Evolutionary conservation across 2,329 filamentous ascomycete genomes (phyloP).

Genomic region (Fusarium incarnatum): DNA sequence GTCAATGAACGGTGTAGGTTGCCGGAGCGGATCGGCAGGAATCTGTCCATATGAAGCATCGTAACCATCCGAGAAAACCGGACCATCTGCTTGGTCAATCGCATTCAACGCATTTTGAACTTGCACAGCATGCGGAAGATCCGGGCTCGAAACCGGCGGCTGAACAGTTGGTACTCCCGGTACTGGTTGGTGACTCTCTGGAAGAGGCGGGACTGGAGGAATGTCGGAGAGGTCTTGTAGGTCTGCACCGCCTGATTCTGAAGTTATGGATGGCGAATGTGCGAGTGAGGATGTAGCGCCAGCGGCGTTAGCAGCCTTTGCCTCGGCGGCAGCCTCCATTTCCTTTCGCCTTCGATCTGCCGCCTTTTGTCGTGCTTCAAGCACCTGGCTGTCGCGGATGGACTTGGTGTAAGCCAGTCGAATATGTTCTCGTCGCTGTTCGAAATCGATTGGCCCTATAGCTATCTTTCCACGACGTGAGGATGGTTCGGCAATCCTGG

Average conservation of each 20-base stretch:
- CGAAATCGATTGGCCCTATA: constrained; percentile 85
- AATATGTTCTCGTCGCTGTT: constrained; percentile 82
- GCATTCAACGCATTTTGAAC: constrained; percentile 31
- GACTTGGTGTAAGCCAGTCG: constrained; percentile 87
- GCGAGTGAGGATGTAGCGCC: constrained; percentile 34
- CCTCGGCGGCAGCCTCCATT: constrained; percentile 59
- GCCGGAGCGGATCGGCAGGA: constrained; percentile 17
- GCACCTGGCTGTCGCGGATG: constrained; percentile 77
- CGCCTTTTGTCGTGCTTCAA: constrained; percentile 64
- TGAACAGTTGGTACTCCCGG: constrained; percentile 6
- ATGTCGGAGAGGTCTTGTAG: constrained; percentile 30
- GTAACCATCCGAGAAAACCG: constrained; percentile 16
- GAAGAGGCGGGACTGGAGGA: constrained; percentile 41
- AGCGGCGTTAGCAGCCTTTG: constrained; percentile 52
- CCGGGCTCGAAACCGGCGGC: constrained; percentile 4
- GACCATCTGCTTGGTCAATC: constrained; percentile 21
- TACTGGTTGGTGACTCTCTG: constrained; percentile 20
- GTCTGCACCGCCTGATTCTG: constrained; percentile 31
- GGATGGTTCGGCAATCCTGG: constrained; percentile 53
- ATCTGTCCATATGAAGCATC: constrained; percentile 19
- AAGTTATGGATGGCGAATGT: constrained; percentile 27
- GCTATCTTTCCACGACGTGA: constrained; percentile 65
- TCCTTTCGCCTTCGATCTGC: constrained; percentile 65
- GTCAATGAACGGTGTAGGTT: constrained; percentile 35
- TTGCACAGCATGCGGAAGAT: constrained; percentile 15